Percentiles rank a stretch among this genome's conserved stretches.
Evolutionary conservation across 1,284 basidiomycete genomes (phyloP).

Genomic region (Coniferiporia weirii): DNA sequence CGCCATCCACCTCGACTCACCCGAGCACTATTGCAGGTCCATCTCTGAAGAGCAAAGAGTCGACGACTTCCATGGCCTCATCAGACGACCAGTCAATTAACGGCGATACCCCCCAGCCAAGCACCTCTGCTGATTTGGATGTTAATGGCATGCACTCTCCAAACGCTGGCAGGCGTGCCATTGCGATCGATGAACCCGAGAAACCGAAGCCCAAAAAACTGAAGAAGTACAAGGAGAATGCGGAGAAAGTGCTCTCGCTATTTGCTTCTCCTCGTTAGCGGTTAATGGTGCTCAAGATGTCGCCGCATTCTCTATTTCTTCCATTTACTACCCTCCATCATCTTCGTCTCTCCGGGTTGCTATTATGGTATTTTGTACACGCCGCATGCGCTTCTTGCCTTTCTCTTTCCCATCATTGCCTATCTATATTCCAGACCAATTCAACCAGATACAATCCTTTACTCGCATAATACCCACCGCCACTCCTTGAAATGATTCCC

Average conservation of each 20-base stretch:
- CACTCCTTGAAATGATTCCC: conserved; percentile 2
- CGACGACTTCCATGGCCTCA: conserved; percentile 61
- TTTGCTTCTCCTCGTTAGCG: conserved; percentile 22
- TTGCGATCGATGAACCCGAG: conserved; percentile 17
- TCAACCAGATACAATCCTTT: conserved; percentile 2
- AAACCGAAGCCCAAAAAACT: conserved; percentile 24
- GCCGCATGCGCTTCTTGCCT: neutral
- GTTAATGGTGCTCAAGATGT: neutral
- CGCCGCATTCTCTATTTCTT: neutral
- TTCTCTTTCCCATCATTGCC: neutral
- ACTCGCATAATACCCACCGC: neutral
- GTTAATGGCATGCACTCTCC: conserved; percentile 6
- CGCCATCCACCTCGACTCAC: conserved; percentile 51
- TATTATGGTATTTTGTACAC: conserved; percentile 3
- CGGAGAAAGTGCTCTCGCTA: conserved; percentile 27
- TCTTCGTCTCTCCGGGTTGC: neutral
- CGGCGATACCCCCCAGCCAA: conserved; percentile 33
- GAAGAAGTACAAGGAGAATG: conserved; percentile 24
- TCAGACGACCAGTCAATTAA: conserved; percentile 67
- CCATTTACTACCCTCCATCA: neutral
- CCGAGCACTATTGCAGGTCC: conserved; percentile 44
- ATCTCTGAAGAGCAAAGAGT: conserved; percentile 76
- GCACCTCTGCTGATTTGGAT: conserved; percentile 17
- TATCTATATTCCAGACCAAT: conserved; percentile 2
- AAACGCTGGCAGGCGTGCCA: conserved; percentile 7